Base-by-base conservation (phyloP, 306 rosid genomes). In the Ceratonia siliqua region DNA sequence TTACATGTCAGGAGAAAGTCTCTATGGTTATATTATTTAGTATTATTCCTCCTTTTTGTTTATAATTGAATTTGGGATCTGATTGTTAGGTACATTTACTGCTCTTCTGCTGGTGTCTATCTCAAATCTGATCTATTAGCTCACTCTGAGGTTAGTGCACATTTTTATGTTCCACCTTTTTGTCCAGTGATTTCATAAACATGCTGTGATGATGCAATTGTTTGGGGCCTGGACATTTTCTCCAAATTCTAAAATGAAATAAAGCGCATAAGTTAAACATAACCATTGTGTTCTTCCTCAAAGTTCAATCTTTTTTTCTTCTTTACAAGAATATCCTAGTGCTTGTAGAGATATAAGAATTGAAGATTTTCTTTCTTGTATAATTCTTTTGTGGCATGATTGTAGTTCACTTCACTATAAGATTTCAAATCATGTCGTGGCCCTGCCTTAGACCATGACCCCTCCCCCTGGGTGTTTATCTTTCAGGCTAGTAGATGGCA, bases 61-160 rank as follows among this genome's bases (percentile, higher is more conserved):
- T 41, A 11, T 14, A 50, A 52, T 32, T 12, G 32, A 20, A 28
- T 18, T 52, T 68, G 62, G 5, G 49, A 75, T 28, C 43, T 61
- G 38, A 62, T 70, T 80, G 45, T 82, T 91, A 94, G 99, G 92
- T 92, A 78, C 85, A 94, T 94, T 72, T 94, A 94, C 96, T 94
- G 99, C 75, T 94, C 99, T 70, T 94, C 97, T 39, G 99, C 99
- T 0, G 99, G 99, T 74, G 96, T 94, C n/a, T 92, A 94, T 78
- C 96, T 87, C 72, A 94, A 94, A 82, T 83, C 96, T 62, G 99
- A 92, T 82, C 76, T 85, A 54, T 70, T 82, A 53, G 96, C 99
- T 71, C 99, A 94, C 42, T 84, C 81, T 63, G 99, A 94, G 96
- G 97, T 90, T 28, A 78, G 91, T 75, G 68, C 8, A 70, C 62